These are phyloP conservation scores for Aspergillus pseudoviridinutans DNA, from an alignment of 2,329 filamentous ascomycete genomes.

Conservation along the genomic window DNA sequence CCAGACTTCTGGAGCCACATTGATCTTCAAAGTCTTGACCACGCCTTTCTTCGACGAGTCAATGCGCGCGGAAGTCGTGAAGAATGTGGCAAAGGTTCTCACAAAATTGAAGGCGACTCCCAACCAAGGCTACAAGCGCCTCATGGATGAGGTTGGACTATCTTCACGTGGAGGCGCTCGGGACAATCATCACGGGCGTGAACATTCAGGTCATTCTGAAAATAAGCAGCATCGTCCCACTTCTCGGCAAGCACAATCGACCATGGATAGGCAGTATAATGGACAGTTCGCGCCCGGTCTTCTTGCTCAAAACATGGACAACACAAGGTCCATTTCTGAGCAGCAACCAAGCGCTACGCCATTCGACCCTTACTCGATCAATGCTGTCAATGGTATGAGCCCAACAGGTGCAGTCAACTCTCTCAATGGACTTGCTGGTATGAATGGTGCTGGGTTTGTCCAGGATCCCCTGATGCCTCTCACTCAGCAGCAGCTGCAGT, in stretches of 20 bases:
- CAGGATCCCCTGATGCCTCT: constrained; percentile 41
- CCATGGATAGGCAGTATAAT: constrained; percentile 41
- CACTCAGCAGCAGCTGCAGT: constrained; percentile 52
- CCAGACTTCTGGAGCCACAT: constrained; percentile 83
- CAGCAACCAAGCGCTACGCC: constrained; percentile 30
- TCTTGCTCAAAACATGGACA: constrained; percentile 34
- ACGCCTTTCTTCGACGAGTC: constrained; percentile 95
- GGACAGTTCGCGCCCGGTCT: constrained; percentile 36
- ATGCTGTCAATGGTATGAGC: constrained; percentile 29
- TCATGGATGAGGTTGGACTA: constrained; percentile 97
- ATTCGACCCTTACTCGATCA: constrained; percentile 38
- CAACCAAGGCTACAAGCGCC: constrained; percentile 91
- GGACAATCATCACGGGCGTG: constrained; percentile 39
- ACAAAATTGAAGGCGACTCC: constrained; percentile 88
- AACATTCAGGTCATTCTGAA: constrained; percentile 33
- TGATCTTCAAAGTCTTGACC: constrained; percentile 98
- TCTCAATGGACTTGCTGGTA: constrained; percentile 26
- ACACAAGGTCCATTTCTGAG: constrained; percentile 34
- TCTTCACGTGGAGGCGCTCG: constrained; percentile 50
- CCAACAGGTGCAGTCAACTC: constrained; percentile 17
- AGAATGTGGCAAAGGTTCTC: constrained; percentile 87
- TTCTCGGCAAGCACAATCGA: constrained; percentile 38
- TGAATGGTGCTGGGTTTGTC: constrained; percentile 32
- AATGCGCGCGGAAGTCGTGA: constrained; percentile 81
- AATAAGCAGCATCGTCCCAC: constrained; percentile 42